Evolutionary conservation across 2,329 filamentous ascomycete species (phyloP).

Genomic region (Rachicladosporium sp.): DNA sequence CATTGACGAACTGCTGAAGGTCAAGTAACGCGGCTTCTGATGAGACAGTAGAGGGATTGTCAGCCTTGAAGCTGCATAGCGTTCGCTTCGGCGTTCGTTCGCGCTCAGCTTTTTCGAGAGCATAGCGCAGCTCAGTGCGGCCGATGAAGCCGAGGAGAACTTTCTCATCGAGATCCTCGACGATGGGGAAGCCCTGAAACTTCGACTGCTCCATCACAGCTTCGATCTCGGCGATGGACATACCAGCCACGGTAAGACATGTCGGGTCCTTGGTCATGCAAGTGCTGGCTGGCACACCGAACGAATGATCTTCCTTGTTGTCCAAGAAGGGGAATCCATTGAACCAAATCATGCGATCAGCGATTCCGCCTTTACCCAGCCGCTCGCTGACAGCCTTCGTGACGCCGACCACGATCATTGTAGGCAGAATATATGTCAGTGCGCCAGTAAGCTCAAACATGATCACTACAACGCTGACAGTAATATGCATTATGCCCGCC

Average conservation of each 20-base stretch:
- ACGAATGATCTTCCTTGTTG: conserved; percentile 94
- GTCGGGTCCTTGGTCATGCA: conserved; percentile 66
- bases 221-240: conserved; percentile 67
- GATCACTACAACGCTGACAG: conserved; percentile 91
- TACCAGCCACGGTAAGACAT: conserved; percentile 59
- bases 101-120: conserved; percentile 65
- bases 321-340: conserved; percentile 95
- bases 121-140: conserved; percentile 80
- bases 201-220: conserved; percentile 61
- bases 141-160: conserved; percentile 84
- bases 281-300: conserved; percentile 82
- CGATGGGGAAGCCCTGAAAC: conserved; percentile 87
- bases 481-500: conserved; percentile 96
- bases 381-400: conserved; percentile 87
- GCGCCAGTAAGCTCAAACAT: conserved; percentile 99
- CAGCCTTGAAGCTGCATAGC: conserved; percentile 59
- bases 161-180: conserved; percentile 59
- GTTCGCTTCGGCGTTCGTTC: conserved; percentile 57
- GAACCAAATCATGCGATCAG: conserved; percentile 97
- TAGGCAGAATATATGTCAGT: conserved; percentile 89
- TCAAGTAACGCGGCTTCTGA: conserved; percentile 52
- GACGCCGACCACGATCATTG: conserved; percentile 96
- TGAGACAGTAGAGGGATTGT: conserved; percentile 16
- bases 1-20: conserved; percentile 77
- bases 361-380: conserved; percentile 92